Evolutionary conservation across 768 basidiomycete species (phyloP).

Genomic region (Myochromella boudieri): DNA sequence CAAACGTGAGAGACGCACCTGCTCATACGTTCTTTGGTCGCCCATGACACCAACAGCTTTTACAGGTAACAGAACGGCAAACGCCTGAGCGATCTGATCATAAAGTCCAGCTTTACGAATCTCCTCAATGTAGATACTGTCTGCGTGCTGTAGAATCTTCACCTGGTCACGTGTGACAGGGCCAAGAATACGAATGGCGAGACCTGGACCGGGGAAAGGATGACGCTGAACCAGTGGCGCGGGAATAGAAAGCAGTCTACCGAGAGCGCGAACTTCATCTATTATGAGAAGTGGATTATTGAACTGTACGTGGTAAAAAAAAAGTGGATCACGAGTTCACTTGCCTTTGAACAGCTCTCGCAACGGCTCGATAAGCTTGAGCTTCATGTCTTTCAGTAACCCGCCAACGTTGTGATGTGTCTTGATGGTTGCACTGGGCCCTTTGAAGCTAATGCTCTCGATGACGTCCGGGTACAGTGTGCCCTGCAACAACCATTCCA

Average conservation of each 20-base stretch:
- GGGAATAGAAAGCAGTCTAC: conserved; percentile 88
- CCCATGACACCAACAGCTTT: conserved; percentile 98
- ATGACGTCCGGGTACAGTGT: conserved; percentile 99
- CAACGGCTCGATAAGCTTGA: conserved; percentile 97
- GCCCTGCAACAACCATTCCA: conserved; percentile 97
- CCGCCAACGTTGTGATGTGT: conserved; percentile 99
- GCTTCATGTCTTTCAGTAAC: conserved; percentile 93
- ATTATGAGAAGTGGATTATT: conserved; percentile 7
- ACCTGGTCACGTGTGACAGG: conserved; percentile 95
- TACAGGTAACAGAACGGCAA: conserved; percentile 92
- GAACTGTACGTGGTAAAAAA: neutral
- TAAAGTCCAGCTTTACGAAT: conserved; percentile 92
- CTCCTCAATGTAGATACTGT: conserved; percentile 96
- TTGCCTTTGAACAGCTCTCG: conserved; percentile 97
- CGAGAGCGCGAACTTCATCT: conserved; percentile 97
- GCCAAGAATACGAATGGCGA: conserved; percentile 96
- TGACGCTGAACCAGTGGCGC: conserved; percentile 92
- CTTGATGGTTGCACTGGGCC: conserved; percentile 98
- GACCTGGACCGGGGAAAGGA: conserved; percentile 98
- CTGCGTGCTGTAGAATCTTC: conserved; percentile 85
- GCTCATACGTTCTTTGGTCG: conserved; percentile 94
- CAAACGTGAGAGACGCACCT: conserved; percentile 43
- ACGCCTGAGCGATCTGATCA: conserved; percentile 93
- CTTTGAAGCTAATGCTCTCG: conserved; percentile 99
- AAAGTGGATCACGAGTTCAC: conserved; percentile 14